Conservation (phyloP, 441 rosid genomes). For the Biscutella auriculata region DNA sequence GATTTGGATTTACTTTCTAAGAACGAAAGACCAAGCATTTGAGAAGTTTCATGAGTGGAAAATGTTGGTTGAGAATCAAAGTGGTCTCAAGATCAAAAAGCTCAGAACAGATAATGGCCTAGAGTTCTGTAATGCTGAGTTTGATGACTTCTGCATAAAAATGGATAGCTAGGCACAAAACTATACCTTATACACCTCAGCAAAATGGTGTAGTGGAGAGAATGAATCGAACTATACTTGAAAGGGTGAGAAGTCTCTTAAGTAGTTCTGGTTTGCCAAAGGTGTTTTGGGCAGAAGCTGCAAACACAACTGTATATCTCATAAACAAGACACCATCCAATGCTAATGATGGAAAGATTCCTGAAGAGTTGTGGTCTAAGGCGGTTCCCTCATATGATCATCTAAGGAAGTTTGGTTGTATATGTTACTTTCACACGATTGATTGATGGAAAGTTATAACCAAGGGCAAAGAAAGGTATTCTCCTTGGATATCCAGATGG, state of each 20-base stretch:
- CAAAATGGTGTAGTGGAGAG: neutral
- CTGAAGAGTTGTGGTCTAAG: neutral
- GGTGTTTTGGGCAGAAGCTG: neutral
- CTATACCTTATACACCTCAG: neutral
- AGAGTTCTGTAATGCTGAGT: neutral
- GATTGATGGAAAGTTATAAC: neutral
- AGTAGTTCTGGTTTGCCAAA: neutral
- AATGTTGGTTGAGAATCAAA: neutral
- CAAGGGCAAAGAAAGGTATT: neutral
- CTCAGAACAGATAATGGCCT: neutral
- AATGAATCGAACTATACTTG: neutral
- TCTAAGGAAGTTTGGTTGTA: neutral
- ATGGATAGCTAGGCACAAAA: neutral
- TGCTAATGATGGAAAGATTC: neutral
- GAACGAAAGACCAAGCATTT: neutral
- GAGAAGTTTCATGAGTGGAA: neutral
- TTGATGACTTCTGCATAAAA: neutral
- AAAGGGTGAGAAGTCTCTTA: neutral
- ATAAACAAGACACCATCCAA: neutral
- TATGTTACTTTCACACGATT: neutral
- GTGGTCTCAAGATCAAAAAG: neutral
- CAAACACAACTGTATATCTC: rapidly evolving
- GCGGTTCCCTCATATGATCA: too few species aligned
- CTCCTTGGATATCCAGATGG: neutral
- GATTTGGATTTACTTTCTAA: neutral